Conservation (phyloP, 1,284 basidiomycete species). For the Microbotryum silenes-acaulis region DNA sequence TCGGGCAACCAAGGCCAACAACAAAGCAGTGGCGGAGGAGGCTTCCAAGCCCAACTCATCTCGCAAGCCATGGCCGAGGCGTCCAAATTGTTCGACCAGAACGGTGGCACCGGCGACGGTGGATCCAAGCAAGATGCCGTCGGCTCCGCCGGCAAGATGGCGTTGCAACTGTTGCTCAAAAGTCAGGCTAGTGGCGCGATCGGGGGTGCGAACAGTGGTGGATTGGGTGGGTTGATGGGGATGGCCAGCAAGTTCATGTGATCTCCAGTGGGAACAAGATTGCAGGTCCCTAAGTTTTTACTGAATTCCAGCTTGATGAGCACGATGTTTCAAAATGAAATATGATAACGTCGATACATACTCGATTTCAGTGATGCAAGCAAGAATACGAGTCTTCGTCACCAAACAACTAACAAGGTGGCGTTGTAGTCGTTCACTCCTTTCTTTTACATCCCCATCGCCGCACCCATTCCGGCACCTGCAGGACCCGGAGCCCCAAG, state of each 20-base stretch:
- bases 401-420: too few species aligned
- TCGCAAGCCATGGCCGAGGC: constrained; percentile 36
- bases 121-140: constrained; percentile 40
- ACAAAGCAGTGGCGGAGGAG: constrained; percentile 4
- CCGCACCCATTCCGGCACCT: too few species aligned
- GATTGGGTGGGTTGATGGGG: neutral
- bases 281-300: neutral
- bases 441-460: too few species aligned
- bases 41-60: constrained; percentile 23
- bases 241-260: constrained; percentile 9
- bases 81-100: constrained; percentile 35
- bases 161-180: neutral
- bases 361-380: neutral
- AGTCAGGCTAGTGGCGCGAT: neutral
- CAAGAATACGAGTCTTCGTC: neutral
- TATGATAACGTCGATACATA: neutral
- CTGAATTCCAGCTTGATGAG: neutral
- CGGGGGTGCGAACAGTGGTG: constrained; percentile 1
- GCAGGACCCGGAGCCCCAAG: too few species aligned
- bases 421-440: too few species aligned
- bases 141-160: neutral
- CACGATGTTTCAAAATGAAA: neutral
- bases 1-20: constrained; percentile 5
- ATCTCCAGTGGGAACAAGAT: neutral
- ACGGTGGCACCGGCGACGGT: constrained; percentile 36